Base-by-base conservation (phyloP, 495 filamentous ascomycete species). In the Penicillium bialowiezense region DNA sequence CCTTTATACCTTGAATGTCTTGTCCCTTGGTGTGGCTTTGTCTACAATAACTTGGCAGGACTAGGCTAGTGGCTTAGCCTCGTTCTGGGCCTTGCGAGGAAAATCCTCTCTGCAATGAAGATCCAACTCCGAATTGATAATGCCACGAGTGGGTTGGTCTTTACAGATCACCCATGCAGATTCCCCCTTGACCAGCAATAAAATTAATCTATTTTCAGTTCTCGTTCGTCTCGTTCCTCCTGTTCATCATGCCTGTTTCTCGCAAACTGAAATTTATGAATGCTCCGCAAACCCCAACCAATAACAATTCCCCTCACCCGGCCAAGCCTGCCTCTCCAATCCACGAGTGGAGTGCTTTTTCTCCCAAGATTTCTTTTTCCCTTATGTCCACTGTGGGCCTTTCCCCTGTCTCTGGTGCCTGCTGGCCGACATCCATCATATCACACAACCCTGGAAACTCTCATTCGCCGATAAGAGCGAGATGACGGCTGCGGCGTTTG, bases 401-500 rank as follows among this genome's bases (percentile, higher is more conserved):
- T 47, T 20, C 32, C 44, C 44, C 45, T 45, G 43, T 45, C 32
- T 45, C 23, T 21, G 28, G 24, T 43, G 13, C 23, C 18, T 28
- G 40, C 17, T 26, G 23, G 23, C 23, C 8, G 8, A 3, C 23
- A 26, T 26, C 23, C 23, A 26, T 26, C 23, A 26, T 8, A 26
- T n/a, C 23, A 26, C 23, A 4, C 23, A 8, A 26, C 23, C 23
- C 23, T 26, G 3, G 23, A 8, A 26, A 3, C 8, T 26, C 24
- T 21, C 10, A 47, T 47, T 39, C 34, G 44, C 26, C 7, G 23
- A 47, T 39, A 44, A 35, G 13, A 3, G 14, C 10, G n/a, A 17
- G 8, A 13, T 45, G 4, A 36, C 43, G 43, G 43, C n/a, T 45
- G 43, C 43, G 43, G 43, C 43, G 43, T 45, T 45, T 4, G n/a